A percentile compares a stretch with the other conserved stretches of the same genome.
Evolutionary conservation across 75 land plant species (phyloP).

Genomic region (Larix kaempferi): DNA sequence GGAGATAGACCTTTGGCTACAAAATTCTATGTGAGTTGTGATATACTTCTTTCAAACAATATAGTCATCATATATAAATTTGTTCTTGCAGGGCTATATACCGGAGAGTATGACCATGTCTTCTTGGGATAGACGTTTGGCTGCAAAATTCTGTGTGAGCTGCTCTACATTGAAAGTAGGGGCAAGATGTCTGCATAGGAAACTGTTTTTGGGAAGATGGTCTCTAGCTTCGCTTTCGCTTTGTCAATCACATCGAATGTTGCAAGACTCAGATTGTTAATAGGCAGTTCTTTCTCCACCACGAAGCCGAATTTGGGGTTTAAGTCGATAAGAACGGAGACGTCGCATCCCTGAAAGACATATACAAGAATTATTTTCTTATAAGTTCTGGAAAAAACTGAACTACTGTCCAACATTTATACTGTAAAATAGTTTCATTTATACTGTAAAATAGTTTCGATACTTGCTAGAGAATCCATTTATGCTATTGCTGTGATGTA

Average conservation of each 20-base stretch:
- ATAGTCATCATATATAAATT: no score
- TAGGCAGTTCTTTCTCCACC: not conserved
- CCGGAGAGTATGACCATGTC: conserved; percentile 83
- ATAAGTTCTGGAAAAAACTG: no score
- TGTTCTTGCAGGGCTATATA: not conserved
- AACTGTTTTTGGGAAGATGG: not conserved
- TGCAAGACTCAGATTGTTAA: not conserved
- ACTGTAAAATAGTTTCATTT: no score
- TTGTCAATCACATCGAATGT: not conserved
- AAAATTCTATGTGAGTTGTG: no score
- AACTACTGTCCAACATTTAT: no score
- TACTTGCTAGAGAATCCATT: no score
- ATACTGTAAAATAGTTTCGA: no score
- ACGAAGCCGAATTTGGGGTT: not conserved
- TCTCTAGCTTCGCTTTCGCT: not conserved
- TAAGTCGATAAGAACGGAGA: conserved; percentile 56
- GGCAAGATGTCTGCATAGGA: not conserved
- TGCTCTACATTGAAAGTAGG: conserved; percentile 32
- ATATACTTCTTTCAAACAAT: no score
- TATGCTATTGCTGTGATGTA: no score
- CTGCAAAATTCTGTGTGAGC: conserved; percentile 51
- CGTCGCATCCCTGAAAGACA: conserved; percentile 81
- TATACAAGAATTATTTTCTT: no score
- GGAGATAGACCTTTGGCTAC: no score
- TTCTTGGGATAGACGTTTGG: conserved; percentile 61